These are phyloP conservation scores for Parasarocladium wereldwijsianum DNA, from an alignment of 2,329 filamentous ascomycete species.

Conservation along the genomic window DNA sequence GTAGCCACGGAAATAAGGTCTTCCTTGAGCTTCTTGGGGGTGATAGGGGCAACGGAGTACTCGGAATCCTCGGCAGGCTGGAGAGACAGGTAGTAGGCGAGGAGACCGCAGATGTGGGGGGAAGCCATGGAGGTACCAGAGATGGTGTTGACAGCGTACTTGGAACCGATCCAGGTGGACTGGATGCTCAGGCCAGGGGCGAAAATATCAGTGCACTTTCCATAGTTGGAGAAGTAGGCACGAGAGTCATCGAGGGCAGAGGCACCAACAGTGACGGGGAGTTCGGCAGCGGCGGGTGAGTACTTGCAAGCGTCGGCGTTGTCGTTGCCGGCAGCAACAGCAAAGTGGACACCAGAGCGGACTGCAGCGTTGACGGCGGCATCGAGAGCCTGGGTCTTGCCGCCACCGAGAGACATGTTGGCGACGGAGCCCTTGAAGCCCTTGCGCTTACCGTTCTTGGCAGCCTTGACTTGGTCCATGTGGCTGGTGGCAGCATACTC, in stretches of 20 bases:
- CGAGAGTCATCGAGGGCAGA: conserved; percentile 87
- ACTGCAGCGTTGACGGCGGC: conserved; percentile 89
- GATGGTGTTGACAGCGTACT: conserved; percentile 95
- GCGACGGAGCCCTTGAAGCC: conserved; percentile 97
- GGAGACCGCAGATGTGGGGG: conserved; percentile 86
- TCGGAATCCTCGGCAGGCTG: conserved; percentile 83
- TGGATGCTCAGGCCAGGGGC: conserved; percentile 92
- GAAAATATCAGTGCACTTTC: conserved; percentile 99
- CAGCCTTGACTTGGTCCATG: conserved; percentile 55
- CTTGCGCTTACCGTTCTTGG: conserved; percentile 82
- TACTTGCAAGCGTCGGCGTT: conserved; percentile 99
- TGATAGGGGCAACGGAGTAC: conserved; percentile 78
- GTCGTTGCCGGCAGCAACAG: conserved; percentile 96
- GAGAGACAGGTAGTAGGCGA: conserved; percentile 96
- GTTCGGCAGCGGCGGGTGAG: conserved; percentile 78
- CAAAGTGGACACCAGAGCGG: conserved; percentile 84
- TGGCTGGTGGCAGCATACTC: conserved; percentile 83
- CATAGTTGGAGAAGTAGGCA: conserved; percentile 99
- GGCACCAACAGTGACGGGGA: conserved; percentile 85
- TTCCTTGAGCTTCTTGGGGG: conserved; percentile 86
- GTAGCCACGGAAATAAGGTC: conserved; percentile 76
- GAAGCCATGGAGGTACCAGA: conserved; percentile 99
- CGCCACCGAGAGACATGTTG: conserved; percentile 98
- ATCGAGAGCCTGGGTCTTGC: conserved; percentile 87
- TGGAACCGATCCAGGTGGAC: conserved; percentile 96